Percentiles rank a stretch among this genome's conserved stretches.
These are phyloP conservation scores for Lepiota venenata DNA, from an alignment of 768 basidiomycete genomes.

Conservation along the genomic window DNA sequence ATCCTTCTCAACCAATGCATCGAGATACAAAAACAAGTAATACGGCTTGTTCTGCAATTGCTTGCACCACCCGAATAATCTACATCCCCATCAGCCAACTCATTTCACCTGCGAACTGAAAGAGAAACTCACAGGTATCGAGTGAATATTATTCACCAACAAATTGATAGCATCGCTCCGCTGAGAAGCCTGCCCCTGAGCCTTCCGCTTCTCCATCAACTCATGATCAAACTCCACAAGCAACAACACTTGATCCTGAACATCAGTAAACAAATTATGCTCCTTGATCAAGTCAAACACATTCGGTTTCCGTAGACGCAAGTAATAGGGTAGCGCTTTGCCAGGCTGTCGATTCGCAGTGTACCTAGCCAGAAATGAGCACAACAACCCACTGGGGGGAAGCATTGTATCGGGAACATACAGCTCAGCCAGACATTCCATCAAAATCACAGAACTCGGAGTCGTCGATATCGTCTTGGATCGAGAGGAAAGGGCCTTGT, in stretches of 20 bases:
- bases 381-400: background rate
- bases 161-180: slow-evolving; percentile 80
- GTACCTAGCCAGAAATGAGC: slow-evolving; percentile 41
- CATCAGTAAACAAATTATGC: slow-evolving; percentile 90
- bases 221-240: slow-evolving; percentile 96
- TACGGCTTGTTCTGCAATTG: slow-evolving; percentile 74
- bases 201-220: slow-evolving; percentile 58
- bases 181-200: slow-evolving; percentile 28
- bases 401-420: slow-evolving; percentile 34
- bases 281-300: slow-evolving; percentile 95
- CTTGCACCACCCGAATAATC: slow-evolving; percentile 84
- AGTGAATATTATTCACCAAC: slow-evolving; percentile 92
- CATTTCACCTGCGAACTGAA: background rate
- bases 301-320: slow-evolving; percentile 80
- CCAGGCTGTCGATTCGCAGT: slow-evolving; percentile 87
- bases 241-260: slow-evolving; percentile 89
- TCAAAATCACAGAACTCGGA: slow-evolving; percentile 61
- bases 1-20: slow-evolving; percentile 86
- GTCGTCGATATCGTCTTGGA: slow-evolving; percentile 39
- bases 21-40: slow-evolving; percentile 92
- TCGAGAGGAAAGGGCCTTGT: slow-evolving; percentile 47
- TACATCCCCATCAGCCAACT: slow-evolving; percentile 23
- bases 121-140: slow-evolving; percentile 73
- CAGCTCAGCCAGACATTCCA: slow-evolving; percentile 95
- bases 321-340: slow-evolving; percentile 88